Base-by-base conservation (phyloP, 805 yeast genomes). In the Kodamaea lidongshanica region DNA sequence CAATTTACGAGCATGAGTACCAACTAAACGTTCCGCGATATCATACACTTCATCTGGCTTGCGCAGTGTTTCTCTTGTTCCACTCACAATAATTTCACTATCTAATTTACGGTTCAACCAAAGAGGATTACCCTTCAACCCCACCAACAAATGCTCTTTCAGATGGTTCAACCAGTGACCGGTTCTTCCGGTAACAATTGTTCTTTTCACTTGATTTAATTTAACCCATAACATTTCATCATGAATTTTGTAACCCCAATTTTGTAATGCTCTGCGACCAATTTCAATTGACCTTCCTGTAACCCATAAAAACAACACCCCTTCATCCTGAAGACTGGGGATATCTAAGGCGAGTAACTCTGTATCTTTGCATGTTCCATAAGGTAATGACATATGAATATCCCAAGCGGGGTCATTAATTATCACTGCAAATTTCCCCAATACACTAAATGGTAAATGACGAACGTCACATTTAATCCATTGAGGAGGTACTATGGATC, bases 81-180 rank as follows among this genome's bases (percentile, higher is more conserved):
- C 68, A 6, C 95, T 79, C 1, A 86, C 89, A 24, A 88, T 66
- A 5, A 80, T 58, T 48, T 88, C 95, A 3, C 79, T 62, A 50
- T 88, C 96, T 11, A 82, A 53, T 17, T 72, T 65, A 31, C 65
- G 59, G 34, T 71, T 72, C 16, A 86, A 45, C 94, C 95, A 85
- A 19, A 54, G 46, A 0, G 94, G 87, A 23, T 72, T 50, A 1
- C 96, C 96, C 46, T 88, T 88, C 15, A 81, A 47, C 0, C 96
- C 97, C 6, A 89, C 82, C 4, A 88, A 56, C 25, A 86, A 61
- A 51, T 88, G 96, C 53, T 88, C 97, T 45, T 88, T 88, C 0
- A 95, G 82, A 55, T 88, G 97, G 50, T 88, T 88, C 31, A 88
- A 65, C 97, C 97, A 88, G 52, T 88, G 97, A 0, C 97, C 97